These are phyloP conservation scores for Paraglomus brasilianum DNA, from an alignment of 192 early-diverging fungal species.

Conservation along the genomic window DNA sequence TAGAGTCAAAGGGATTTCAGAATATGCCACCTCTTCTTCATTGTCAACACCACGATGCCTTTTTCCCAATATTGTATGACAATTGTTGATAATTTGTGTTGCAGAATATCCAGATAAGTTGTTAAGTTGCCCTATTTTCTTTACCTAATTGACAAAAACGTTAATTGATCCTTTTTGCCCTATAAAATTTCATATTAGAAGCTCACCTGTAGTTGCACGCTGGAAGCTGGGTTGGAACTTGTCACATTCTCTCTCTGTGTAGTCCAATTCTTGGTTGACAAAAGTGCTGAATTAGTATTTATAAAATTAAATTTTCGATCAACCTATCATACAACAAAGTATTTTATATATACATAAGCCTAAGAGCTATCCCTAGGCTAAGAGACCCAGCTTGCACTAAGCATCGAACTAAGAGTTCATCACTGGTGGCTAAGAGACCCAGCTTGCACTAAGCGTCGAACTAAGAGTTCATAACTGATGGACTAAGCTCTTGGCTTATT, in stretches of 20 bases:
- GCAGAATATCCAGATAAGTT: background rate
- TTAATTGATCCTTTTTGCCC: background rate
- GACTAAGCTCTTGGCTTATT: conserved; percentile 14
- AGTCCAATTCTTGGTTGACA: background rate
- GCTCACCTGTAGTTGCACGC: no score
- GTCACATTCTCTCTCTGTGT: no score
- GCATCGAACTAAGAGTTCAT: conserved; percentile 1
- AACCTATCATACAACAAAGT: background rate
- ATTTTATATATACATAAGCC: background rate
- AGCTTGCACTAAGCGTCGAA: conserved; percentile 10
- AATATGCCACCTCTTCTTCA: background rate
- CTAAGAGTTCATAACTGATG: conserved; percentile 14
- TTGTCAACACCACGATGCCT: background rate
- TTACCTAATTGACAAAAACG: conserved; percentile 2
- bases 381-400: conserved; percentile 22
- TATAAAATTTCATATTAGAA: no score
- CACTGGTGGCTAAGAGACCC: background rate
- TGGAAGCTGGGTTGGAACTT: no score
- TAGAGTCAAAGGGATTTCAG: conserved; percentile 1
- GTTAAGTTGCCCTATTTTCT: background rate
- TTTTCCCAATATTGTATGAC: background rate
- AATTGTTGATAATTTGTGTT: conserved; percentile 6
- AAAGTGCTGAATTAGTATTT: background rate
- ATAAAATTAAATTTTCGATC: background rate
- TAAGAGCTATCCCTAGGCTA: conserved; percentile 15